Base-by-base conservation (phyloP, 2,329 filamentous ascomycete species). In the Trichoderma sp. region DNA sequence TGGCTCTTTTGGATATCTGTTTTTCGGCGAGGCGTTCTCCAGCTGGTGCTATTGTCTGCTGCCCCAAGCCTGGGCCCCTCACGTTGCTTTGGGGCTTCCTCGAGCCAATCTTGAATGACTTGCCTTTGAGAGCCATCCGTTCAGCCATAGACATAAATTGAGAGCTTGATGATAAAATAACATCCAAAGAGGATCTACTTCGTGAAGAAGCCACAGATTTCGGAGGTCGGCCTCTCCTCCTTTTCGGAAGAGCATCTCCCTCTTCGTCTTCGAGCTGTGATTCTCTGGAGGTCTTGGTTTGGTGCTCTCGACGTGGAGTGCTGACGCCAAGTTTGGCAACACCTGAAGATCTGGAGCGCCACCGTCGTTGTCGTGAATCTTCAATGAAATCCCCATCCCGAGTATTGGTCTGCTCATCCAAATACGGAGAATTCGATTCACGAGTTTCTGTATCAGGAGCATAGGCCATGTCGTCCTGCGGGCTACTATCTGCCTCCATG, bases 71-170 rank as follows among this genome's bases (percentile, higher is more conserved):
- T 14, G 51, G 30, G 24, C 7, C 37, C 60, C 43, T 34, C 6
- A 32, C 11, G 11, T 68, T 46, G 14, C 37, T 59, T 16, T 52
- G 70, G 7, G 72, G 65, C 69, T 76, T 81, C 16, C 79, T 78
- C 67, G 77, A 77, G 26, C 79, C 78, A 55, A 88, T 87, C 76
- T 82, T 86, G 71, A 88, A 82, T 64, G 81, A 83, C 75, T 82
- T 87, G 13, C 86, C 86, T 63, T 78, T 81, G 2, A 86, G 77
- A 39, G 82, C 84, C 81, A 87, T 84, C n/a, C 85, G 82, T 72
- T 88, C 86, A 46, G 83, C 82, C 83, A 89, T 83, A 6, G 86
- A 88, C 79, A 88, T 79, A 59, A 84, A 81, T 13, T 79, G 76
- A 13, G 74, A 74, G 56, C 74, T 72, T 34, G 68, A 70, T 18